A percentile compares a stretch with the other conserved stretches of the same genome.
phyloP scores from a whole-genome alignment of 1,284 basidiomycete genomes.

The Apiotrichum laibachii region DNA sequence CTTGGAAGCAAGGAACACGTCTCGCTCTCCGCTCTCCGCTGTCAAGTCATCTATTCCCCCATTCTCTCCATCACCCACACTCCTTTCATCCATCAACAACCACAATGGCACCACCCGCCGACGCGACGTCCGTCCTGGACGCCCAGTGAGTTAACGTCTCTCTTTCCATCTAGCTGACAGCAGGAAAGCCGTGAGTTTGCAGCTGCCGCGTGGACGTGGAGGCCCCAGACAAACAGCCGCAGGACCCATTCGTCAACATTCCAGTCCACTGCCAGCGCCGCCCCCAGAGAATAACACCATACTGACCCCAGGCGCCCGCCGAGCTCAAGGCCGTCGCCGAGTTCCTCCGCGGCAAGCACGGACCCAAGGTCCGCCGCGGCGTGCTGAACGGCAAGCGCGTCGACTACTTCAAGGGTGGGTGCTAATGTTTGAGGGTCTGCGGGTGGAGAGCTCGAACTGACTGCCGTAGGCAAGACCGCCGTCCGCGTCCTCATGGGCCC shows the following conservation, averaged over 20 bases:
- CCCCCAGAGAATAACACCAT: background rate
- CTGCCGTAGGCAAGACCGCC: constrained; percentile 73
- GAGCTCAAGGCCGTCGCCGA: constrained; percentile 75
- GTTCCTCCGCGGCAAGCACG: constrained; percentile 79
- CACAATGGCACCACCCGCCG: constrained; percentile 18
- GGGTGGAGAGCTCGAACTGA: background rate
- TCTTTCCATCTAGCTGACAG: background rate
- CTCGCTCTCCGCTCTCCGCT: no score
- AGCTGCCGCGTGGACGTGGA: background rate
- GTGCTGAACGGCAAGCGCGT: constrained; percentile 90
- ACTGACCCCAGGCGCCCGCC: constrained; percentile 59
- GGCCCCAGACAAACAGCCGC: background rate
- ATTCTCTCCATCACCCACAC: background rate
- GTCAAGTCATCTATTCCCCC: no score
- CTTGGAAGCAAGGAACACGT: no score
- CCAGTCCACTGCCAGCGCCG: no score
- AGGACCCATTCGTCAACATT: background rate
- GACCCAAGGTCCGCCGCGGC: constrained; percentile 84
- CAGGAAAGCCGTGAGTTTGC: constrained; percentile 20
- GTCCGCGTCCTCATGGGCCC: constrained; percentile 88
- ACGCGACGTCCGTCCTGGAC: constrained; percentile 21
- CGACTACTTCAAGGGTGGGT: constrained; percentile 95
- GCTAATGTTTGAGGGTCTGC: background rate
- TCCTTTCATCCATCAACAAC: background rate
- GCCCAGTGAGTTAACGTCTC: constrained; percentile 15